Evolutionary conservation across 495 filamentous ascomycete genomes (phyloP).

Genomic region (Aspergillus nanangensis): DNA sequence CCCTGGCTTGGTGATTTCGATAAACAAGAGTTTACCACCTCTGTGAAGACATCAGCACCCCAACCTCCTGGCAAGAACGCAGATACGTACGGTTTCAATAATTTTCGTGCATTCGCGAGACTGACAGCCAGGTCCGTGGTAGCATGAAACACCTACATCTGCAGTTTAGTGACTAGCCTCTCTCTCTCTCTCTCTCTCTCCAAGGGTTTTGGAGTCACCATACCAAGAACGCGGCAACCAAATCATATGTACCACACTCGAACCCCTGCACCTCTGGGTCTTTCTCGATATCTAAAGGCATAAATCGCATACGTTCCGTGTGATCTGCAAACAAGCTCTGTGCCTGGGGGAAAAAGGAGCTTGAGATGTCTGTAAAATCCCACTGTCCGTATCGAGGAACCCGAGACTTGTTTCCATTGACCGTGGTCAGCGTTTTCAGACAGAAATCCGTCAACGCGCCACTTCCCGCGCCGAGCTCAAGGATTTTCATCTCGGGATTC

Average conservation of each 20-base stretch:
- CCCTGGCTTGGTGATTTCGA: too few relatives aligned
- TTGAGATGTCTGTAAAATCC: constrained; percentile 46
- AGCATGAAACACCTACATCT: constrained; percentile 26
- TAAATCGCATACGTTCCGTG: constrained; percentile 4
- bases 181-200: too few relatives aligned
- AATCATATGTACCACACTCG: constrained; percentile 38
- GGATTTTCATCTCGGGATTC: constrained; percentile 1
- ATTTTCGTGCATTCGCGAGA: constrained; percentile 25
- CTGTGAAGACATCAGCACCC: too few relatives aligned
- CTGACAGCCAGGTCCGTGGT: constrained; percentile 30
- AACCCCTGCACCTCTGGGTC: constrained; percentile 44
- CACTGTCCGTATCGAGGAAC: constrained; percentile 16
- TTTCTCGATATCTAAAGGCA: constrained; percentile 37
- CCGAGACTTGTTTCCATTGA: too few relatives aligned
- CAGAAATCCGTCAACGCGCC: too few relatives aligned
- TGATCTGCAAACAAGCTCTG: constrained; percentile 2
- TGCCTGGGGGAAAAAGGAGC: constrained; percentile 15
- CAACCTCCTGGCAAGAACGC: not conserved
- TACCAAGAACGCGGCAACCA: constrained; percentile 39
- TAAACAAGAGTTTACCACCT: too few relatives aligned
- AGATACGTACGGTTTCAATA: constrained; percentile 20
- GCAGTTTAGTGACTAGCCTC: not conserved
- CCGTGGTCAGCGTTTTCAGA: too few relatives aligned
- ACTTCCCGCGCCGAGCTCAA: constrained; percentile 16
- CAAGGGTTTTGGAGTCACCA: too few relatives aligned